phyloP scores from a whole-genome alignment of 2,329 filamentous ascomycete genomes.

The Chrysoporthe deuterocubensis region DNA sequence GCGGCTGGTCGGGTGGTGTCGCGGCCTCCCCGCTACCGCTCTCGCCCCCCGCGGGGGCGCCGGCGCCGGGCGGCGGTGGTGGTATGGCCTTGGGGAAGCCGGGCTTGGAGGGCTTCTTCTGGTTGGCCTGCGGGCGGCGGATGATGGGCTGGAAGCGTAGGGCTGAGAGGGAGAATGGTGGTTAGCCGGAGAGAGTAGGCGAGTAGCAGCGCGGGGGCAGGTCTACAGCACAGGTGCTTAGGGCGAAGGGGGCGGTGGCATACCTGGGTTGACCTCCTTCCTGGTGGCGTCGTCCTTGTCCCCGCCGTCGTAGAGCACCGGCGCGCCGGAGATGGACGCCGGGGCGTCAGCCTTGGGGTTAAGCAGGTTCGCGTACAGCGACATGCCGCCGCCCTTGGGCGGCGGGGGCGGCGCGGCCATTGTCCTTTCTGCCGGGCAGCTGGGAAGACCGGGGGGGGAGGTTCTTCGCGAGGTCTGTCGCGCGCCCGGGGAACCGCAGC shows the following conservation, averaged over 20 bases:
- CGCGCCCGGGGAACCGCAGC: no score
- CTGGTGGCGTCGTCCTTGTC: slow-evolving; percentile 57
- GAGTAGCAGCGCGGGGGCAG: background rate
- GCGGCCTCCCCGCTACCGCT: slow-evolving; percentile 40
- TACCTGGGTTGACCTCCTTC: slow-evolving; percentile 57
- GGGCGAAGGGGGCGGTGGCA: background rate
- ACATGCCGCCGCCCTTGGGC: slow-evolving; percentile 58
- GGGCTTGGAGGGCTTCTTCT: slow-evolving; percentile 66
- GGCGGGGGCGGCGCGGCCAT: slow-evolving; percentile 43
- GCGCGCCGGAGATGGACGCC: slow-evolving; percentile 76
- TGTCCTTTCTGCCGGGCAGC: background rate
- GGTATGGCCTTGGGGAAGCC: slow-evolving; percentile 54
- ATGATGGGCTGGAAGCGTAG: slow-evolving; percentile 89
- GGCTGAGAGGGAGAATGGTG: slow-evolving; percentile 49
- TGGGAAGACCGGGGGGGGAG: no score
- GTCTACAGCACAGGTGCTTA: no score
- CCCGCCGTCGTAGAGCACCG: slow-evolving; percentile 70
- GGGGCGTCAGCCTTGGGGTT: slow-evolving; percentile 56
- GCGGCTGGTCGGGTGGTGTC: slow-evolving; percentile 33
- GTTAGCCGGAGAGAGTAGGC: background rate
- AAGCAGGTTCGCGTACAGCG: slow-evolving; percentile 84
- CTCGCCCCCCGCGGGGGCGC: slow-evolving; percentile 28
- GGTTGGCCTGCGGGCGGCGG: slow-evolving; percentile 71
- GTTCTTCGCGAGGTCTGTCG: no score
- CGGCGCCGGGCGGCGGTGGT: slow-evolving; percentile 34